These are phyloP conservation scores for Syzygium aromaticum DNA, from an alignment of 345 rosid genomes.

Conservation along the genomic window DNA sequence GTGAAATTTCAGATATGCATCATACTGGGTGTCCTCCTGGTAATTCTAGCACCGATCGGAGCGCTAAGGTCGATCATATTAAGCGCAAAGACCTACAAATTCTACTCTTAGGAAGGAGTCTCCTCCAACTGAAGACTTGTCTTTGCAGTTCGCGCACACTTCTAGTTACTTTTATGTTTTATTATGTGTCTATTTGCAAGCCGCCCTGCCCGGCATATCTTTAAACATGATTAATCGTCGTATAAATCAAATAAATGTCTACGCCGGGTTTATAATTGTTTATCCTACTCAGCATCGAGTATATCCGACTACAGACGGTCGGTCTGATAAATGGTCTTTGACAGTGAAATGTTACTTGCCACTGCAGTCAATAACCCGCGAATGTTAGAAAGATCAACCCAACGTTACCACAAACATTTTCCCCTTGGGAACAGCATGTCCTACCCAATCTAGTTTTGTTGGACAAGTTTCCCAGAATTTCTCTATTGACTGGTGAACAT, in stretches of 20 bases:
- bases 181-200: not conserved
- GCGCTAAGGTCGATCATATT: slow-evolving; percentile 60
- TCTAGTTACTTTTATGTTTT: not conserved
- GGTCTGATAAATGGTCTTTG: not conserved
- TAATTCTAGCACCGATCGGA: slow-evolving; percentile 74
- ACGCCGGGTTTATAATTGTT: not conserved
- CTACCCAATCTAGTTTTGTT: not conserved
- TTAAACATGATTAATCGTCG: not conserved
- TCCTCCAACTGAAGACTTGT: not conserved
- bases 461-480: not conserved
- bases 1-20: slow-evolving; percentile 52
- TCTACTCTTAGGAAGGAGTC: slow-evolving; percentile 33
- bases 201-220: not conserved
- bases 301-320: not conserved
- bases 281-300: not conserved
- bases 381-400: not conserved
- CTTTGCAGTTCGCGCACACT: not conserved
- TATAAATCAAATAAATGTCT: not conserved
- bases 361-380: not conserved
- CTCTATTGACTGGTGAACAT: not conserved
- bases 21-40: slow-evolving; percentile 40
- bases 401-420: not conserved
- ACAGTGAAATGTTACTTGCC: not conserved
- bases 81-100: slow-evolving; percentile 42
- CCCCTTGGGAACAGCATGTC: not conserved